Conservation (phyloP, 1,284 basidiomycete species). For the Ceratobasidium papillatum region DNA sequence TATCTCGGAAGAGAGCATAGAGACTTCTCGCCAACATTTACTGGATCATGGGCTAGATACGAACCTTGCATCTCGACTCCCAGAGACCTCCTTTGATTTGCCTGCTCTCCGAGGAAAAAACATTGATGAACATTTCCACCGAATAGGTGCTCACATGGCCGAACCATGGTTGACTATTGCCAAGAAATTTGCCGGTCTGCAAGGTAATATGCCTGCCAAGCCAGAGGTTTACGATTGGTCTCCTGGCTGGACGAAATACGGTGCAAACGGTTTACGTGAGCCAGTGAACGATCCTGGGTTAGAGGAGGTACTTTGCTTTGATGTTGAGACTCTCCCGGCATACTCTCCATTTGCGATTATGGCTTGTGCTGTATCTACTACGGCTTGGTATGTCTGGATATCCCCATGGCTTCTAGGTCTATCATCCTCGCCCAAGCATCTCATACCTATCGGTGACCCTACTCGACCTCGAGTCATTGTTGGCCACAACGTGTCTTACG, state of each 20-base stretch:
- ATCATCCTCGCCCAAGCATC: conserved; percentile 68
- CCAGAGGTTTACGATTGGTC: conserved; percentile 74
- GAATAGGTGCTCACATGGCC: conserved; percentile 74
- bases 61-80: conserved; percentile 79
- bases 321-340: conserved; percentile 92
- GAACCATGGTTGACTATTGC: conserved; percentile 87
- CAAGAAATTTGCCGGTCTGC: conserved; percentile 63
- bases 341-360: conserved; percentile 86
- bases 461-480: conserved; percentile 72
- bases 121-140: conserved; percentile 90
- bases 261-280: conserved; percentile 73
- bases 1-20: conserved; percentile 69
- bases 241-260: conserved; percentile 93
- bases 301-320: conserved; percentile 87
- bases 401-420: conserved; percentile 90
- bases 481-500: conserved; percentile 96
- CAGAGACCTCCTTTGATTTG: conserved; percentile 81
- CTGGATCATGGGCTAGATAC: conserved; percentile 81
- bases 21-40: conserved; percentile 84
- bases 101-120: conserved; percentile 85
- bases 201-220: conserved; percentile 62
- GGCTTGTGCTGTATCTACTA: conserved; percentile 85
- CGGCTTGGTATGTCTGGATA: conserved; percentile 96
- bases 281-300: conserved; percentile 66
- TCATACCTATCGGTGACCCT: conserved; percentile 75